Percentiles rank a stretch among this genome's conserved stretches.
phyloP scores from a whole-genome alignment of 2,329 filamentous ascomycete genomes.

The Botrytis medusae region DNA sequence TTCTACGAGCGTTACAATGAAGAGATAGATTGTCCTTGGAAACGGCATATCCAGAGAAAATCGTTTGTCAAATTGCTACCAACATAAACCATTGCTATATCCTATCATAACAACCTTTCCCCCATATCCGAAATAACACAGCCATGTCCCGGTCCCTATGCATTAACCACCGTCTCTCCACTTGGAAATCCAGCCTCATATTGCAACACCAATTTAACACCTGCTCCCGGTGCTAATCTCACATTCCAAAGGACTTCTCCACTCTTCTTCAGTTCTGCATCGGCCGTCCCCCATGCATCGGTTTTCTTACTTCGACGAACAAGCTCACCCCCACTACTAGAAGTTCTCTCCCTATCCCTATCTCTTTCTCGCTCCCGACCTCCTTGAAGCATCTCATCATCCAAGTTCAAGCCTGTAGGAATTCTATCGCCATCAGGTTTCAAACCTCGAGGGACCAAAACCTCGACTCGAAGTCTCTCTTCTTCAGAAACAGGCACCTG shows the following conservation, averaged over 20 bases:
- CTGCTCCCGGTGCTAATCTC: slow-evolving; percentile 55
- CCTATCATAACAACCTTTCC: neutral
- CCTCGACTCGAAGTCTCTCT: slow-evolving; percentile 53
- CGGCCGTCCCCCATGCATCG: slow-evolving; percentile 54
- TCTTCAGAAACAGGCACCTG: slow-evolving; percentile 64
- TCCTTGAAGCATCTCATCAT: slow-evolving; percentile 23
- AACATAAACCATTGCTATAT: neutral
- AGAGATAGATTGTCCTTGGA: too few species aligned
- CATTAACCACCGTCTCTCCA: slow-evolving; percentile 46
- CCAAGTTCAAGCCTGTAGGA: slow-evolving; percentile 38
- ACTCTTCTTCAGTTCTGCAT: slow-evolving; percentile 53
- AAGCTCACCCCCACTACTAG: neutral
- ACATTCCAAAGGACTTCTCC: slow-evolving; percentile 62
- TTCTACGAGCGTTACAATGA: too few species aligned
- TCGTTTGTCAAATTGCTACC: slow-evolving; percentile 1
- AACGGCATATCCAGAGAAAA: neutral
- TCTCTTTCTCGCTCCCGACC: slow-evolving; percentile 31
- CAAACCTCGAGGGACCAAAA: slow-evolving; percentile 52
- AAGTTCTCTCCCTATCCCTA: slow-evolving; percentile 29
- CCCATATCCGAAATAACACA: neutral
- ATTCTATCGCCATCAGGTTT: slow-evolving; percentile 43
- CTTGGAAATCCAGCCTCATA: slow-evolving; percentile 60
- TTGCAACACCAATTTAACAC: slow-evolving; percentile 57
- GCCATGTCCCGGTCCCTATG: neutral
- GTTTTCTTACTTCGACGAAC: slow-evolving; percentile 33